Conservation (phyloP, 2,329 filamentous ascomycete genomes). For the Furcasterigmium sp. region DNA sequence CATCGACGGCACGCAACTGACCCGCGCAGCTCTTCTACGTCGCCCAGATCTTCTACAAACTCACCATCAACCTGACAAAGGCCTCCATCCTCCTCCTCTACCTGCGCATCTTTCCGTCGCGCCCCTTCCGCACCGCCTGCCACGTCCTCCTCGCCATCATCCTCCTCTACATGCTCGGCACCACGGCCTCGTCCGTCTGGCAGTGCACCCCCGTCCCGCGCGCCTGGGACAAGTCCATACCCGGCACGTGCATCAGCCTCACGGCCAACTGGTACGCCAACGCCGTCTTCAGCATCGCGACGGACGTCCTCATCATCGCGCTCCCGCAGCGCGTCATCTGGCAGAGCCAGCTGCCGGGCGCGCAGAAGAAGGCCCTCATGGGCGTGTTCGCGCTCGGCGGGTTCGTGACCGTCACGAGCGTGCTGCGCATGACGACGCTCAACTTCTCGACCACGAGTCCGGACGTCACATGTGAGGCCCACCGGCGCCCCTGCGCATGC, state of each 20-base stretch:
- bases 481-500: no score
- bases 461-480: constrained; percentile 32
- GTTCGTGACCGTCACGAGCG: constrained; percentile 35
- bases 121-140: constrained; percentile 37
- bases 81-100: constrained; percentile 48
- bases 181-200: constrained; percentile 38
- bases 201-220: constrained; percentile 43
- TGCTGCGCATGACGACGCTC: constrained; percentile 33
- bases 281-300: constrained; percentile 39
- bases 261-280: constrained; percentile 44
- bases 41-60: constrained; percentile 48
- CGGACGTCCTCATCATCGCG: constrained; percentile 38
- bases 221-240: constrained; percentile 37
- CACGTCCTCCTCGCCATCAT: constrained; percentile 35
- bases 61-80: constrained; percentile 48
- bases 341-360: constrained; percentile 33
- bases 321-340: constrained; percentile 42
- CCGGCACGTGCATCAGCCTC: constrained; percentile 38
- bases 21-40: constrained; percentile 39
- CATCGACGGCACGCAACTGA: not conserved
- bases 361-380: constrained; percentile 34
- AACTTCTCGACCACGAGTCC: constrained; percentile 30
- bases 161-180: constrained; percentile 38
- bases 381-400: constrained; percentile 35
- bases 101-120: constrained; percentile 45